A percentile compares a stretch with the other conserved stretches of the same genome.
phyloP scores from a whole-genome alignment of 495 filamentous ascomycete species.

The Talaromyces proteolyticus region DNA sequence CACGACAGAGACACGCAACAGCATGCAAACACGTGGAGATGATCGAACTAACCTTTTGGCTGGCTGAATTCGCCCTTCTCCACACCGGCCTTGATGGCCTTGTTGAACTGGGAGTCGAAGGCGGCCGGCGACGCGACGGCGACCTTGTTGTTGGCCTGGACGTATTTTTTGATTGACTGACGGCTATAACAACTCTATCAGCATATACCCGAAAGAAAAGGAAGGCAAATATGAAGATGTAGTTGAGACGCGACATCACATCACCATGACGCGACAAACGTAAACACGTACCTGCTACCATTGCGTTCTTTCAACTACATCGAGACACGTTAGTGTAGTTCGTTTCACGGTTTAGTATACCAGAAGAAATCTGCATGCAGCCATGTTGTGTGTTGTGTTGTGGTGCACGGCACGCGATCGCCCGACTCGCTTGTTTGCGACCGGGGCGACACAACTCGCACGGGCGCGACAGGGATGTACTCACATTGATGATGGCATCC shows the following conservation, averaged over 20 bases:
- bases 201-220: background rate
- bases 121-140: constrained; percentile 56
- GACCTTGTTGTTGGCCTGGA: constrained; percentile 91
- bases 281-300: constrained; percentile 52
- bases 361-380: background rate
- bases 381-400: constrained; percentile 4
- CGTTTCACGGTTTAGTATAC: too few species aligned
- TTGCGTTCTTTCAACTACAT: constrained; percentile 60
- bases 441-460: constrained; percentile 20
- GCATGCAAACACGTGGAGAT: background rate
- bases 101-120: constrained; percentile 93
- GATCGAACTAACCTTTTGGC: constrained; percentile 76
- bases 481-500: constrained; percentile 61
- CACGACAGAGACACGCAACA: constrained; percentile 6
- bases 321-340: constrained; percentile 30
- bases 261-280: background rate
- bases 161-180: constrained; percentile 96
- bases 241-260: background rate
- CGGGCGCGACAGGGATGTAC: constrained; percentile 38
- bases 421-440: constrained; percentile 8
- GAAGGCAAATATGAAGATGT: constrained; percentile 7
- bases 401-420: constrained; percentile 3
- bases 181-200: constrained; percentile 52
- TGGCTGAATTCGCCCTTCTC: constrained; percentile 86
- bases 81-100: constrained; percentile 81